Evolutionary conservation across 2,329 filamentous ascomycete genomes (phyloP).

Genomic region (Dryadomyces quercivorus): DNA sequence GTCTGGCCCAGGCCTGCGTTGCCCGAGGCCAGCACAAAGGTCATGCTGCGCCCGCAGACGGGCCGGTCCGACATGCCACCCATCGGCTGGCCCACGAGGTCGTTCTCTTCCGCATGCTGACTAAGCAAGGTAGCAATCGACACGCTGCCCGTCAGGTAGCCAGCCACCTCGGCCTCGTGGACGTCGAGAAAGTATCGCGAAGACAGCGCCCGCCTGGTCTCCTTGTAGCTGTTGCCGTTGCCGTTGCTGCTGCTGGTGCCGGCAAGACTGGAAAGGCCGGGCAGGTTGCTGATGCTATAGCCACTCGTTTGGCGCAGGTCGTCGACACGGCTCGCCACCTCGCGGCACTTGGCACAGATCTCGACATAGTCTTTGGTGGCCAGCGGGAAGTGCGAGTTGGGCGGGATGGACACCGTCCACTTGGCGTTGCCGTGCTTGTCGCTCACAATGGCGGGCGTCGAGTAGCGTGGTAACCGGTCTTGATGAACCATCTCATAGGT

Average conservation of each 20-base stretch:
- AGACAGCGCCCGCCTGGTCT: constrained; percentile 8
- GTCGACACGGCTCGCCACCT: constrained; percentile 47
- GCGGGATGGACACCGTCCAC: constrained; percentile 76
- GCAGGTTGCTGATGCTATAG: not conserved
- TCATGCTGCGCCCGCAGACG: constrained; percentile 60
- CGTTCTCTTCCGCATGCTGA: constrained; percentile 16
- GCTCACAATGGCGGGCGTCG: constrained; percentile 58
- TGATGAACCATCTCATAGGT: constrained; percentile 54
- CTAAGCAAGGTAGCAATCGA: constrained; percentile 21
- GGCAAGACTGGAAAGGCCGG: not conserved
- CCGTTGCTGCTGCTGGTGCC: not conserved
- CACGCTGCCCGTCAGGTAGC: constrained; percentile 41
- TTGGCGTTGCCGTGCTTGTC: constrained; percentile 52
- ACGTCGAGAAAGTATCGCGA: constrained; percentile 55
- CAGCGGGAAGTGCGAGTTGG: constrained; percentile 53
- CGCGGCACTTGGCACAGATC: constrained; percentile 55
- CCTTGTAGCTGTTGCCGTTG: not conserved
- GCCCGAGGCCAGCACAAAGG: constrained; percentile 61
- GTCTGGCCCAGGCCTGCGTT: constrained; percentile 69
- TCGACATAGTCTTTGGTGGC: constrained; percentile 52
- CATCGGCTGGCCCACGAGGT: constrained; percentile 35
- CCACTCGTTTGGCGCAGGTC: constrained; percentile 24
- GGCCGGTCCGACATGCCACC: constrained; percentile 30
- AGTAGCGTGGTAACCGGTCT: constrained; percentile 54
- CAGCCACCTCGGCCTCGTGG: constrained; percentile 52